A percentile compares a stretch with the other conserved stretches of the same genome.
phyloP scores from a whole-genome alignment of 108 stramenopile species.

The Skeletonema costatum region DNA sequence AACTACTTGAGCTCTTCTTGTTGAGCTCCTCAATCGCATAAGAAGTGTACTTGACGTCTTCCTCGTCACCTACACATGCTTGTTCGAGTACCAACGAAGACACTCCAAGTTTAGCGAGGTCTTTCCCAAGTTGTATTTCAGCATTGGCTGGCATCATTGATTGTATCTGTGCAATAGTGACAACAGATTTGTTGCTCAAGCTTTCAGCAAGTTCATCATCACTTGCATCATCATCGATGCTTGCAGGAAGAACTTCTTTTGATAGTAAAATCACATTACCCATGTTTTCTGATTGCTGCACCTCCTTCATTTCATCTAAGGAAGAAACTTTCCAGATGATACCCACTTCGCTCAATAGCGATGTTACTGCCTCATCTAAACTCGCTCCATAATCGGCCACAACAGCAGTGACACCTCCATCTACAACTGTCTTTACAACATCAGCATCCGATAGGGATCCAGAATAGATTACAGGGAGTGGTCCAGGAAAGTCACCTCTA shows the following conservation, averaged over 20 bases:
- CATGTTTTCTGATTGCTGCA: slow-evolving; percentile 10
- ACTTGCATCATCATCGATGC: background rate
- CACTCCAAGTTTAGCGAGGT: slow-evolving; percentile 27
- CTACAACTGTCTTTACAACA: slow-evolving; percentile 19
- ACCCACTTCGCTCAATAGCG: slow-evolving; percentile 20
- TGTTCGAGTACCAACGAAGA: slow-evolving; percentile 46
- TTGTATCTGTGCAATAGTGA: slow-evolving; percentile 49
- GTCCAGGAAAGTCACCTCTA: slow-evolving; percentile 76
- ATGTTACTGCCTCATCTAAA: background rate
- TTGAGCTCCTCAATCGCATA: slow-evolving; percentile 60
- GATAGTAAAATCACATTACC: slow-evolving; percentile 45
- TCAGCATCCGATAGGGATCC: background rate
- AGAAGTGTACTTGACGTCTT: slow-evolving; percentile 61
- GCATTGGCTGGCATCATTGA: slow-evolving; percentile 57
- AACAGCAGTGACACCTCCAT: slow-evolving; percentile 42
- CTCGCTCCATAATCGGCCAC: slow-evolving; percentile 8
- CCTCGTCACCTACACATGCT: slow-evolving; percentile 59
- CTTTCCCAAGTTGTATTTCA: slow-evolving; percentile 45
- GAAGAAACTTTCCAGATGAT: slow-evolving; percentile 55
- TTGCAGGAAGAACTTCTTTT: slow-evolving; percentile 8
- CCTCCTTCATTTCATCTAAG: slow-evolving; percentile 31
- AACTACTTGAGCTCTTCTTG: slow-evolving; percentile 59
- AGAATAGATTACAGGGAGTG: slow-evolving; percentile 67
- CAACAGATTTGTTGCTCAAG: slow-evolving; percentile 24
- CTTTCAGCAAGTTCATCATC: slow-evolving; percentile 17